Percentiles rank a stretch among this genome's conserved stretches.
Evolutionary conservation across 768 basidiomycete genomes (phyloP).

Genomic region (Auriscalpium orientale): DNA sequence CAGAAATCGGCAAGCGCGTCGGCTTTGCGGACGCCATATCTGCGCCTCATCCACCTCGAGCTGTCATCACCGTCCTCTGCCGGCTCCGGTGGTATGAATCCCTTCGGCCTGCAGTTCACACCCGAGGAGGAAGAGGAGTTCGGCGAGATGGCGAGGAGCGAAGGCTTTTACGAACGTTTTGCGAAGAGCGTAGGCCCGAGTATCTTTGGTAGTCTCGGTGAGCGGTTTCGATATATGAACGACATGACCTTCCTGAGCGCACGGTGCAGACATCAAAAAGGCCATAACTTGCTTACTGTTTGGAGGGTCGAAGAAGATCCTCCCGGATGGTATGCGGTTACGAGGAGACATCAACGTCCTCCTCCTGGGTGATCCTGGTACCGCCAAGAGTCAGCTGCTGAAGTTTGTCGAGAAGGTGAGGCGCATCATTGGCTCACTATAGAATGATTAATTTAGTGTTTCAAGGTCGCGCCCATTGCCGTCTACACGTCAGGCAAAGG

Average conservation of each 20-base stretch:
- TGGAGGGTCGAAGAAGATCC: conserved; percentile 93
- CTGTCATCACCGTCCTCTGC: conserved; percentile 71
- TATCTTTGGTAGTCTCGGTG: conserved; percentile 93
- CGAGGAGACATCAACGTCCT: conserved; percentile 98
- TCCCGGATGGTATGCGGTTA: conserved; percentile 95
- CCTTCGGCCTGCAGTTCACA: conserved; percentile 82
- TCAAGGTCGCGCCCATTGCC: conserved; percentile 89
- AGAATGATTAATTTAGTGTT: not conserved
- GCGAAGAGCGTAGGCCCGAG: conserved; percentile 92
- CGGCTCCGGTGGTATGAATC: conserved; percentile 65
- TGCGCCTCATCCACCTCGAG: conserved; percentile 89
- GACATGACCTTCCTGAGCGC: not conserved
- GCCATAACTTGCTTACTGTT: conserved; percentile 94
- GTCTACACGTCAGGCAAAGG: conserved; percentile 99
- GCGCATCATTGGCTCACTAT: not conserved
- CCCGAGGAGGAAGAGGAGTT: conserved; percentile 98
- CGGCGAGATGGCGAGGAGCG: conserved; percentile 79
- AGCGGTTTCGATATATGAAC: conserved; percentile 9
- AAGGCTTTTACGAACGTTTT: conserved; percentile 89
- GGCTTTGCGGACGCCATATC: conserved; percentile 89
- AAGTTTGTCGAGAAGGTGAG: conserved; percentile 95
- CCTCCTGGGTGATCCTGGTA: conserved; percentile 94
- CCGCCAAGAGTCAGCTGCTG: conserved; percentile 94
- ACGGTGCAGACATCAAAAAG: conserved; percentile 84
- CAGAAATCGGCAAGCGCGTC: conserved; percentile 79